Base-by-base conservation (phyloP, 2,329 filamentous ascomycete genomes). In the Penicillium sp. region DNA sequence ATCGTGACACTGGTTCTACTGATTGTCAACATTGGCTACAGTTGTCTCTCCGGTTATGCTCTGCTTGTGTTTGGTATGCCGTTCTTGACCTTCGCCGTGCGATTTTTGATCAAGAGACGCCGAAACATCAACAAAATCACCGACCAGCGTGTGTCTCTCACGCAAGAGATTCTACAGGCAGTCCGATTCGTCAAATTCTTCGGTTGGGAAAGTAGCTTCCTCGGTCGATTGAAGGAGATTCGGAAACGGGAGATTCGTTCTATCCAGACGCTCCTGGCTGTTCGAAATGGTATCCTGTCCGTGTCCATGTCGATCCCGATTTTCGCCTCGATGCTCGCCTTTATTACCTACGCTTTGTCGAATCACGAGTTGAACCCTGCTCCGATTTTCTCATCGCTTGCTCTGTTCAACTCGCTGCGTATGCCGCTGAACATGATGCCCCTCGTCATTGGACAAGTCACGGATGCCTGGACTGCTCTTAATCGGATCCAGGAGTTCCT, bases 131-230 rank as follows among this genome's bases (percentile, higher is more conserved):
- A 97, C 83, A 93, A 93, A 72, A 87, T 97, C 63, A 98, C 94
- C 1, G 94, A 98, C 74, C 91, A 96, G 78, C 88, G 94, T 65
- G 93, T 98, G 8, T 91, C 91, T 56, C 81, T 98, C 37, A 97
- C 93, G 0, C 93, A 97, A 74, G 94, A 98, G 74, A 96, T 98
- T 56, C 73, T 98, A 15, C 90, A 93, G 68, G 91, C 92, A 0
- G 93, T 97, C 26, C 87, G 93, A 28, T 97, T 98, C 72, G 94
- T 98, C 79, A 98, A 98, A 76, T 97, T 88, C 76, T 98, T 97
- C 74, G 93, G 93, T 8, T 98, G 94, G 94, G 94, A 98, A 75
- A 89, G 86, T 61, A 90, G 91, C 37, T 97, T 98, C 73, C 81
- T 97, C 13, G 84, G 88, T 55, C 88, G 93, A 15, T 84, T 97